Evolutionary conservation across 768 basidiomycete species (phyloP), one percentile per base, ranked within the genome.

Genomic region (Leucogyrophana mollusca): DNA sequence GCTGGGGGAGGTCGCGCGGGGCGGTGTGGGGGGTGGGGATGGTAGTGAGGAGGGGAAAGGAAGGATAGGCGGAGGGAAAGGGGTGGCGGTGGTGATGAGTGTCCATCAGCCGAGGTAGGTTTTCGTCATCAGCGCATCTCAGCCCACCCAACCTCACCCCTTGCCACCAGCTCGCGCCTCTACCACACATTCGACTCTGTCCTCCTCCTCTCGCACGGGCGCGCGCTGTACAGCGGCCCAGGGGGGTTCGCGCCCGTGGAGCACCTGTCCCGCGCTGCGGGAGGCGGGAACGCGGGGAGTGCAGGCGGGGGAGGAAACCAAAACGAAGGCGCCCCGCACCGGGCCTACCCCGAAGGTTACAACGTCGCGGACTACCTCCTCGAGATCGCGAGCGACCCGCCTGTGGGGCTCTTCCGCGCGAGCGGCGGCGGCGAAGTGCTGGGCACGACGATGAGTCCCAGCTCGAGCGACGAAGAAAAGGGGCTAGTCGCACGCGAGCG

Each of bases 301-400:
- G 8, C 58, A 49, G 9, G 61, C 58, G n/a, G n/a, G n/a, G n/a
- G n/a, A n/a, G n/a, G n/a, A n/a, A n/a, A n/a, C n/a, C 46, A 62
- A 58, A 52, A 64, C 33, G 62, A 65, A 33, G 67, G 77, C 3
- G 70, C 68, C 6, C 67, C 76, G 9, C n/a, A n/a, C n/a, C n/a
- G n/a, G n/a, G n/a, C n/a, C n/a, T 91, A 83, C 57, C 85, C 79
- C 7, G 74, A 82, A 40, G 92, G 90, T 0, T 94, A 94, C 69
- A 96, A 96, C 56, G 79, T 94, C 14, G 93, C 94, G 0, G 94
- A 97, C 61, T 90, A 94, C 57, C 76, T 96, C 9, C 74, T 97
- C 17, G 94, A 96, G 54, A 77, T 97, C 42, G 93, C 93, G 1
- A 85, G 81, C 56, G 80, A 81, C 40, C 74, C 81, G 1, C 77